These are phyloP conservation scores for Sporisorium iseilematis-ciliati DNA, from an alignment of 1,284 basidiomycete species.

Conservation along the genomic window DNA sequence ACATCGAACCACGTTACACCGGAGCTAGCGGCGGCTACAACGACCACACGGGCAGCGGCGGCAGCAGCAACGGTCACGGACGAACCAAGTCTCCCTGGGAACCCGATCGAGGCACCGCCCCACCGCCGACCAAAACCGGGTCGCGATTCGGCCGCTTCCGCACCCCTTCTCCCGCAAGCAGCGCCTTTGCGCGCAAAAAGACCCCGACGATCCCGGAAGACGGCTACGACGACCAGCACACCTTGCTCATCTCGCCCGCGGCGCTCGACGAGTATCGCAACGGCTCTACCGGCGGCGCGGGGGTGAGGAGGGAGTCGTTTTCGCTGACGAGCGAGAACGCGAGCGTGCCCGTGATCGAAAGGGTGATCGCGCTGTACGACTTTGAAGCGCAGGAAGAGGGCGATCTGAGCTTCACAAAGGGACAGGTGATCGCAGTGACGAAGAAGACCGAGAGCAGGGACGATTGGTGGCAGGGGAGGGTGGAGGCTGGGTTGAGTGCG, in stretches of 20 bases:
- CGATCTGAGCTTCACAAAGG: constrained; percentile 62
- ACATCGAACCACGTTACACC: constrained; percentile 8
- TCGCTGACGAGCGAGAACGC: constrained; percentile 36
- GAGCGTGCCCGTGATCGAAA: constrained; percentile 34
- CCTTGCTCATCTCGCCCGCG: constrained; percentile 18
- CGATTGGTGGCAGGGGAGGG: constrained; percentile 67
- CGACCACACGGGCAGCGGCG: background rate
- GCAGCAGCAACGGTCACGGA: constrained; percentile 18
- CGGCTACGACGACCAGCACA: constrained; percentile 10
- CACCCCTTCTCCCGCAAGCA: constrained; percentile 36
- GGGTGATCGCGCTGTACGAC: constrained; percentile 63
- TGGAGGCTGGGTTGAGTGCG: constrained; percentile 40
- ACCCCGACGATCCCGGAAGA: constrained; percentile 41
- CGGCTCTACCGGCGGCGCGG: background rate
- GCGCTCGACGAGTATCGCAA: constrained; percentile 9
- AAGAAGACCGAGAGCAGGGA: constrained; percentile 54
- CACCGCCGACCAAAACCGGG: constrained; percentile 26
- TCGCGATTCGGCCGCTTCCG: constrained; percentile 39
- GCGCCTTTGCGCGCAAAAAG: constrained; percentile 37
- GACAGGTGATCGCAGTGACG: constrained; percentile 65
- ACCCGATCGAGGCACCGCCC: constrained; percentile 7
- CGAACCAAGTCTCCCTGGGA: constrained; percentile 27
- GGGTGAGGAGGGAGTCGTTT: constrained; percentile 14
- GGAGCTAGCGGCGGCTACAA: constrained; percentile 14
- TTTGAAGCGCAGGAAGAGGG: constrained; percentile 61